Percentiles rank a stretch among this genome's conserved stretches.
Evolutionary conservation across 2,329 filamentous ascomycete genomes (phyloP).

Genomic region (Pseudopithomyces chartarum): DNA sequence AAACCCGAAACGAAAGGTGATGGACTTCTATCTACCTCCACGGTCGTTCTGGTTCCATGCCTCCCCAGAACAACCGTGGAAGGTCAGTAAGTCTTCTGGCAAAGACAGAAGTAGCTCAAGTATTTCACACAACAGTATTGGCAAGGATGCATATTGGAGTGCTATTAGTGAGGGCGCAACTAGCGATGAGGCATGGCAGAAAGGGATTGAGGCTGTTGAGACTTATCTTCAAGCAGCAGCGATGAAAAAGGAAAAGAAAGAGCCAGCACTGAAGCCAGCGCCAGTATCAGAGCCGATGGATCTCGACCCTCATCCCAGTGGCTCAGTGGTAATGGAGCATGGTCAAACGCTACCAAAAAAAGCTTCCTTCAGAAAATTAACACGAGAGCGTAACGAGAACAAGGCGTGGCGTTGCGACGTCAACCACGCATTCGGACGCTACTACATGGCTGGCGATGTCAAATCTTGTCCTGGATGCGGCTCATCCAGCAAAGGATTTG

Average conservation of each 20-base stretch:
- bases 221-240: constrained; percentile 14
- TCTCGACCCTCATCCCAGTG: constrained; percentile 28
- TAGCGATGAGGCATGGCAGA: constrained; percentile 16
- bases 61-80: constrained; percentile 22
- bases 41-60: constrained; percentile 21
- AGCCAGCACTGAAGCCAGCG: constrained; percentile 16
- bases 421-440: constrained; percentile 34
- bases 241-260: constrained; percentile 8
- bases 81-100: constrained; percentile 16
- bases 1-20: constrained; percentile 13
- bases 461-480: constrained; percentile 31
- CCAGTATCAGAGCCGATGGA: constrained; percentile 19
- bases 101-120: constrained; percentile 9
- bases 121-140: constrained; percentile 29
- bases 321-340: constrained; percentile 33
- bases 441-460: constrained; percentile 34
- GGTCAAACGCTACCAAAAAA: constrained; percentile 26
- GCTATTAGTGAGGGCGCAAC: constrained; percentile 15
- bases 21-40: constrained; percentile 36
- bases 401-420: constrained; percentile 35
- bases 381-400: constrained; percentile 12
- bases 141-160: constrained; percentile 30
- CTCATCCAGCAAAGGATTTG: constrained; percentile 13
- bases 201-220: constrained; percentile 19
- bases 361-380: constrained; percentile 18